A percentile compares a stretch with the other conserved stretches of the same genome.
Conservation (phyloP, 495 filamentous ascomycete genomes). For the Aspergillus funiculosus region DNA sequence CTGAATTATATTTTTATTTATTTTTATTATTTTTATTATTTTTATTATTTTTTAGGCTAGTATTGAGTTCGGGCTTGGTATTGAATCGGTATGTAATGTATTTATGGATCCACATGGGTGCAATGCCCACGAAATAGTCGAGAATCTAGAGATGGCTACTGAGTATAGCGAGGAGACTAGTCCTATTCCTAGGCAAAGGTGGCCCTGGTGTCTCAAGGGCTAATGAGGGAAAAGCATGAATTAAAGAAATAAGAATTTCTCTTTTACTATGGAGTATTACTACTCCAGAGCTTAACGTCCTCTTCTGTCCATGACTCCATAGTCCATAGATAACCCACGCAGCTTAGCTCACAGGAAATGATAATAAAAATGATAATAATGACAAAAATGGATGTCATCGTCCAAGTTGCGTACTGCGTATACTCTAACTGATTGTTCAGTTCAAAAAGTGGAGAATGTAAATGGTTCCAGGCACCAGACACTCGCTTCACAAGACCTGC, state of each 20-base stretch:
- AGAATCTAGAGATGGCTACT: too few species aligned
- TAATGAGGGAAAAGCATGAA: too few species aligned
- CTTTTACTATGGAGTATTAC: too few species aligned
- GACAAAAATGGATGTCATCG: too few species aligned
- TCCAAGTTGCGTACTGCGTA: conserved; percentile 1
- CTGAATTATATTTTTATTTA: conserved; percentile 8
- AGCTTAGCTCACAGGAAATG: too few species aligned
- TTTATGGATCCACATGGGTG: background rate
- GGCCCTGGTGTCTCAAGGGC: too few species aligned
- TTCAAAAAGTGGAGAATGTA: conserved; percentile 13
- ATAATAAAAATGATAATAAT: too few species aligned
- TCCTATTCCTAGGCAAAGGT: too few species aligned
- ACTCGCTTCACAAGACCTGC: conserved; percentile 14
- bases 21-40: conserved; percentile 11
- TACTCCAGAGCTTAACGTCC: too few species aligned
- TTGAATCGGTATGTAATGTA: conserved; percentile 16
- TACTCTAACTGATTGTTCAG: background rate
- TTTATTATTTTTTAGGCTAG: conserved; percentile 6
- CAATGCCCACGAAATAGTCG: background rate
- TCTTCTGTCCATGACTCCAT: too few species aligned
- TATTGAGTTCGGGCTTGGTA: conserved; percentile 7
- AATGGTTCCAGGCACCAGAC: conserved; percentile 1
- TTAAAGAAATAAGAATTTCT: too few species aligned
- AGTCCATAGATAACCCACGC: conserved; percentile 7
- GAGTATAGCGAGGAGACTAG: too few species aligned